phyloP scores from a whole-genome alignment of 2,329 filamentous ascomycete species.

The Pseudogymnoascus sp. region DNA sequence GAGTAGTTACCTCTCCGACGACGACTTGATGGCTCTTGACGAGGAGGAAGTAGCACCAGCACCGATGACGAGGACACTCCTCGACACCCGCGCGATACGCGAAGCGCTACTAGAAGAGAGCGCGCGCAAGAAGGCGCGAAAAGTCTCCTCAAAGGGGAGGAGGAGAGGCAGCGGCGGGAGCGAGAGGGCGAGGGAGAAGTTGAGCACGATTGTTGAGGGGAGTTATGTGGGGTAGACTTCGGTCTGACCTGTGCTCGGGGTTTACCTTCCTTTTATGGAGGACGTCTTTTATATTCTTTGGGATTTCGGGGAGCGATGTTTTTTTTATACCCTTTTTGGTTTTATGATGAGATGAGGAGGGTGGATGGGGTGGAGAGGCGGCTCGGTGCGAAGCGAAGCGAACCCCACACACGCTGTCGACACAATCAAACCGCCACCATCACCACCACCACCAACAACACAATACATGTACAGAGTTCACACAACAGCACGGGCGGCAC shows the following conservation, averaged over 20 bases:
- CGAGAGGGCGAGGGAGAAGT: not conserved
- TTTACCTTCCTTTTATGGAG: not conserved
- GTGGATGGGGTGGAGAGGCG: too few relatives aligned
- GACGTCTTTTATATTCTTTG: too few relatives aligned
- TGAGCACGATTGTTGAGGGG: constrained; percentile 1
- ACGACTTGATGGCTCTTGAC: not conserved
- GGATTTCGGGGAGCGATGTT: not conserved
- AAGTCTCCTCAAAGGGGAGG: not conserved
- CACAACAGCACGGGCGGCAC: not conserved
- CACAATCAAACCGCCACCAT: too few relatives aligned
- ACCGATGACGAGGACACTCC: not conserved
- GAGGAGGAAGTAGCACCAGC: not conserved
- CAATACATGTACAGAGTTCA: not conserved
- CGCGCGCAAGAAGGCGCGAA: not conserved
- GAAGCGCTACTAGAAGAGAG: not conserved
- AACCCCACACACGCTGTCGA: too few relatives aligned
- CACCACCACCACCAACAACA: too few relatives aligned
- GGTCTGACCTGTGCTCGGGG: not conserved
- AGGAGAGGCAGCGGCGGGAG: not conserved
- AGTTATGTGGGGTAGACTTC: not conserved
- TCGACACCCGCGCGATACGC: not conserved
- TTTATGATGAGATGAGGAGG: too few relatives aligned
- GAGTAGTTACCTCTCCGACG: not conserved
- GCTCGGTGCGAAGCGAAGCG: too few relatives aligned
- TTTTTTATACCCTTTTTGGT: not conserved